phyloP scores from a whole-genome alignment of 2,329 filamentous ascomycete species.

The Ilyonectria destructans region DNA sequence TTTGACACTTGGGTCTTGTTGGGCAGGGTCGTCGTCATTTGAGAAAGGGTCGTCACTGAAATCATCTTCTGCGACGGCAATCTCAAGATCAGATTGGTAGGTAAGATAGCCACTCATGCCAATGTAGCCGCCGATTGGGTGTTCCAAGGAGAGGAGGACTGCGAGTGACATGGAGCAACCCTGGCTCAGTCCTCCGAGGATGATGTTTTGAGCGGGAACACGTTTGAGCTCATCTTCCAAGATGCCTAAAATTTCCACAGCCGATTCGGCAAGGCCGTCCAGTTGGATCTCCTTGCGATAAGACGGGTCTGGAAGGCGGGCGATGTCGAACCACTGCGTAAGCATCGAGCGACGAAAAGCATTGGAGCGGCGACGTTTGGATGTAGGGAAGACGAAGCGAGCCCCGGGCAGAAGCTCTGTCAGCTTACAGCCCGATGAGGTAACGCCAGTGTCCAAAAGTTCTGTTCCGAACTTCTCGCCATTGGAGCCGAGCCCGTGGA shows the following conservation, averaged over 20 bases:
- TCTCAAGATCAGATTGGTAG: constrained; percentile 56
- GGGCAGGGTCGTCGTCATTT: constrained; percentile 27
- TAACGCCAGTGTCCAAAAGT: constrained; percentile 49
- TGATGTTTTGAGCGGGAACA: constrained; percentile 56
- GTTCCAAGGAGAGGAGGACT: constrained; percentile 58
- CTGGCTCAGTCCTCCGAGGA: constrained; percentile 69
- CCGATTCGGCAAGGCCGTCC: constrained; percentile 62
- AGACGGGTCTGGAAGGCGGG: constrained; percentile 57
- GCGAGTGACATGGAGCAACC: constrained; percentile 65
- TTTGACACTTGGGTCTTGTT: constrained; percentile 38
- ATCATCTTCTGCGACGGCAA: constrained; percentile 39
- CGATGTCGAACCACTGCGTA: constrained; percentile 69
- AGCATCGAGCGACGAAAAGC: constrained; percentile 61
- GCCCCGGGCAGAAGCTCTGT: constrained; percentile 56
- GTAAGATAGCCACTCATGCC: constrained; percentile 66
- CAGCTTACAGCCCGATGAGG: constrained; percentile 46
- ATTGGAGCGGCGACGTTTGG: constrained; percentile 60
- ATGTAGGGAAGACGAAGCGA: constrained; percentile 69
- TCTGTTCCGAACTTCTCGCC: constrained; percentile 54
- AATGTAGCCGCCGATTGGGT: constrained; percentile 59
- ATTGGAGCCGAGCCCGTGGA: constrained; percentile 53
- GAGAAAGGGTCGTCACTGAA: constrained; percentile 46
- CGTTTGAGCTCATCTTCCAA: constrained; percentile 53
- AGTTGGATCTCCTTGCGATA: constrained; percentile 61
- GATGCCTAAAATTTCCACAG: constrained; percentile 53